Base-by-base conservation (phyloP, 2,329 filamentous ascomycete genomes). In the Fusarium vanettenii region DNA sequence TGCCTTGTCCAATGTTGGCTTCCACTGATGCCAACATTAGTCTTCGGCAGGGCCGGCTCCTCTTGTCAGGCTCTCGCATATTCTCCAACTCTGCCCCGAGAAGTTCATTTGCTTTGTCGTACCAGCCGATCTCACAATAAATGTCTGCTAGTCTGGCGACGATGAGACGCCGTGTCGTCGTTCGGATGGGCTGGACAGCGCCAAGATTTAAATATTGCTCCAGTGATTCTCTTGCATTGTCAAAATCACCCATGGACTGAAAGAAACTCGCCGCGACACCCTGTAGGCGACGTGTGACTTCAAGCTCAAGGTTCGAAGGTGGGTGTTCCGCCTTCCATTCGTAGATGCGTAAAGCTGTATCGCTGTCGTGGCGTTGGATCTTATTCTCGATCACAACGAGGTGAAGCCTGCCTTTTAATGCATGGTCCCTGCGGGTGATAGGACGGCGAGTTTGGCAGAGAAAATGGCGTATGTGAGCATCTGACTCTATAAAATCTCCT, bases 301-400 rank as follows among this genome's bases (percentile, higher is more conserved):
- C 78, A 3, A 73, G 72, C 1, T 80, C 78, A 7, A 80, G 61
- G 6, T 59, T 69, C 1, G 79, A 80, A 18, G 76, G 41, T 0
- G 78, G 78, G 11, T 70, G 68, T 1, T 70, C 52, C 0, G 70
- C 71, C n/a, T 70, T 64, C 79, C 79, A 80, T 35, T 71, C 62
- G 70, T 79, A 80, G 16, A 80, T 80, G 31, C 71, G 64, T 3
- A 67, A 66, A 3, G 74, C 60, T 5, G 78, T 76, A 33, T 80
- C 77, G 3, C 65, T 59, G 60, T 79, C 77, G 33, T 76, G 76
- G 25, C 67, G 68, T 43, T 75, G 70, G 29, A 80, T 79, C 68
- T 80, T 80, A 60, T 77, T 80, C 33, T 80, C 79, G 39, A 80
- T 71, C 35, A 73, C 68, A 1, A 78, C 79, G 18, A 80, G 75